phyloP scores from a whole-genome alignment of 306 rosid species.

The Argentina anserina region DNA sequence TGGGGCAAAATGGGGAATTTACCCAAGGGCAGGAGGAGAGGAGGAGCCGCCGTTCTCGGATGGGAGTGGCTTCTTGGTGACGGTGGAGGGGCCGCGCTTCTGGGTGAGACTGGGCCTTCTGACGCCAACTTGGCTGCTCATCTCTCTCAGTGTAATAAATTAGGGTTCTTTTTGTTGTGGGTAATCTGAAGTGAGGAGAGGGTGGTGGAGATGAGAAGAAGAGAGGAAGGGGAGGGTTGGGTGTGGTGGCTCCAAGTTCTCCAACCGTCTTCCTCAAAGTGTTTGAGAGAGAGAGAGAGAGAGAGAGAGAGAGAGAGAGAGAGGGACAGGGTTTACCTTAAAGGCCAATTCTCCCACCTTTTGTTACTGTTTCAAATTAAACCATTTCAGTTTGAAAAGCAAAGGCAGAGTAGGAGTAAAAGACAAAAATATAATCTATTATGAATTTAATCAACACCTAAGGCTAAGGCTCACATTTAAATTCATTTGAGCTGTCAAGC shows the following conservation, averaged over 20 bases:
- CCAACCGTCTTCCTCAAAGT: not conserved
- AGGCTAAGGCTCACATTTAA: too few species aligned
- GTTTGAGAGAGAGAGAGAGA: too few species aligned
- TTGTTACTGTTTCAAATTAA: too few species aligned
- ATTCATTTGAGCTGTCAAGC: too few species aligned
- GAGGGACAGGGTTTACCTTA: not conserved
- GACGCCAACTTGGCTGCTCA: constrained; percentile 57
- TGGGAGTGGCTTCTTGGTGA: constrained; percentile 37
- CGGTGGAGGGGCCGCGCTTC: constrained; percentile 50
- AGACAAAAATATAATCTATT: too few species aligned
- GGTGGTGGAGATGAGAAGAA: not conserved
- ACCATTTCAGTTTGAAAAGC: too few species aligned
- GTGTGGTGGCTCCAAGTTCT: constrained; percentile 14
- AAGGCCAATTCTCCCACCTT: not conserved
- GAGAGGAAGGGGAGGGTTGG: not conserved
- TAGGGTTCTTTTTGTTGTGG: not conserved
- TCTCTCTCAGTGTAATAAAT: constrained; percentile 24
- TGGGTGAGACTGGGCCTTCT: constrained; percentile 47
- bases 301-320: not conserved
- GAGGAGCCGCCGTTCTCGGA: constrained; percentile 48
- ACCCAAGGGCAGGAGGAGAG: constrained; percentile 64
- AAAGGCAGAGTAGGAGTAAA: too few species aligned
- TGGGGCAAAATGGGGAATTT: not conserved
- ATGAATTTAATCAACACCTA: too few species aligned
- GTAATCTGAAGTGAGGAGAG: not conserved